Base-by-base conservation (phyloP, 768 basidiomycete genomes). In the Hortiboletus campestris region DNA sequence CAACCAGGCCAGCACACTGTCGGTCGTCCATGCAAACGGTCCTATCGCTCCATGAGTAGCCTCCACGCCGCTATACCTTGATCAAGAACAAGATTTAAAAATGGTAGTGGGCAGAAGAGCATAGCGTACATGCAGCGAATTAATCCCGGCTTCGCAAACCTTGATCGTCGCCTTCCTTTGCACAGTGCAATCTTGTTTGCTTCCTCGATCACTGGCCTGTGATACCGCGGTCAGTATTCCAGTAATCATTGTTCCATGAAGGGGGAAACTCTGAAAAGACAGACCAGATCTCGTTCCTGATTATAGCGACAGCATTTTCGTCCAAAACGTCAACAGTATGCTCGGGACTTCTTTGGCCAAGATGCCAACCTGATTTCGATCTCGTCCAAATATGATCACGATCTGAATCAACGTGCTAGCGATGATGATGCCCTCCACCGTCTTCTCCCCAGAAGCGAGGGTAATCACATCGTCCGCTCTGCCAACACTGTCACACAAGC, bases 401-500 rank as follows among this genome's bases (percentile, higher is more conserved):
- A 19, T 19, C 20, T 41, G 40, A 41, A 41, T 5, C 20, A 41
- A 20, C 20, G 40, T 19, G 13, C 19, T 20, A 22, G 12, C 11
- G 3, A 6, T 22, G 40, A 41, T 41, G 20, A 41, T 41, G 12
- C 40, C 20, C 13, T 41, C 40, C 40, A 20, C 40, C 11, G 12
- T 14, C 13, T 41, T 41, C 20, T 41, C 40, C 3, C 40, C 40
- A 7, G 40, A 41, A 14, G 40, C 40, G 20, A 41, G 40, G 2
- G 20, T 41, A 13, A 41, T 41, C 12, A 41, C 40, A 41, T 41
- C 40, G 20, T 41, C 40, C 20, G 42, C 62, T 19, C 79, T 67
- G 1, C 77, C 76, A 2, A 77, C 64, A 39, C 76, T 78, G 13
- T 38, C 39, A 3, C 11, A 3, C 25, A 12, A 1, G 40, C 53